phyloP scores from a whole-genome alignment of 768 basidiomycete species.

The Neoboletus subvelutipes region DNA sequence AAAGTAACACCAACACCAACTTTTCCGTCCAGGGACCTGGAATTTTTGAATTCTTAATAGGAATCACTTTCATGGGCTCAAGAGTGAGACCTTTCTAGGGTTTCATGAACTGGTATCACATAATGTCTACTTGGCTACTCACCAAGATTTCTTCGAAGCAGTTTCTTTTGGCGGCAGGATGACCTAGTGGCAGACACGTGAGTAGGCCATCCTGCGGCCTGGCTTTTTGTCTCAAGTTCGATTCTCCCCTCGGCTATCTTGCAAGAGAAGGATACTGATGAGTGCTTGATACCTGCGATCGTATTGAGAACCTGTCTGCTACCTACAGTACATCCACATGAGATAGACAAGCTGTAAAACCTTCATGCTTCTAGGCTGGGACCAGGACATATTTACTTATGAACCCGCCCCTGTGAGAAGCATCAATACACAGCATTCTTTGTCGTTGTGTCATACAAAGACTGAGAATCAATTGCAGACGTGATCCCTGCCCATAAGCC shows the following conservation, averaged over 20 bases:
- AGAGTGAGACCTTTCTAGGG: background rate
- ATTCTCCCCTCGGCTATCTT: background rate
- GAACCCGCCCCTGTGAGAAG: too few relatives aligned
- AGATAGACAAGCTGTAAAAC: background rate
- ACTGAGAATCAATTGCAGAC: too few relatives aligned
- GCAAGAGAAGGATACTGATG: too few relatives aligned
- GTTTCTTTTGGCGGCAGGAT: background rate
- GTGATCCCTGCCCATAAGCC: background rate
- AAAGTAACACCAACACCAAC: background rate
- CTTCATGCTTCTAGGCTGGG: background rate
- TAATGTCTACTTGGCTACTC: background rate
- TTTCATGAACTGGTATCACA: too few relatives aligned
- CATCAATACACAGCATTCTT: background rate
- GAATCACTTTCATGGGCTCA: background rate
- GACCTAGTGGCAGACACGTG: conserved; percentile 8
- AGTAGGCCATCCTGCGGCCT: background rate
- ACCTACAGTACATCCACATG: background rate
- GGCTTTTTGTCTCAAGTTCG: conserved; percentile 1
- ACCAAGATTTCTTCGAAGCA: background rate
- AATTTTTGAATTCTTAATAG: background rate
- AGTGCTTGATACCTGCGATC: background rate
- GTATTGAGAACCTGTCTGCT: background rate
- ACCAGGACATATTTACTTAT: too few relatives aligned
- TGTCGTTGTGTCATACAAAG: background rate
- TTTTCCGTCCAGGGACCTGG: too few relatives aligned